Evolutionary conservation across 2,329 filamentous ascomycete genomes (phyloP), one percentile per base, ranked within the genome.

Genomic region (Trichoderma sp.): DNA sequence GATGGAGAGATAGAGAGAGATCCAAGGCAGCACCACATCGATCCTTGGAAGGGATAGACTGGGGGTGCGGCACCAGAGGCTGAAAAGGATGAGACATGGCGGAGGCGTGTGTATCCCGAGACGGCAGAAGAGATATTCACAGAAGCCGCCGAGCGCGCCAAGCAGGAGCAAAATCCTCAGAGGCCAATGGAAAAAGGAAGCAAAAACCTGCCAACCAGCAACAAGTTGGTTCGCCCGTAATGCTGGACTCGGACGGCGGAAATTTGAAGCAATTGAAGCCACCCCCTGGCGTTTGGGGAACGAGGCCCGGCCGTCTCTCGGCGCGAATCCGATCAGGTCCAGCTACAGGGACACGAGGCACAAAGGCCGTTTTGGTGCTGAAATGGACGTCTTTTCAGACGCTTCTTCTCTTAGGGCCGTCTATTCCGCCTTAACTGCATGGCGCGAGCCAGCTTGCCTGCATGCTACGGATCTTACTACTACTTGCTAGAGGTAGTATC

Each of bases 401-500:
- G 24, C 18, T 65, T 21, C 18, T 65, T 41, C 14, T 56, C 6
- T 31, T 50, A 16, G 69, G 41, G 59, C 59, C 33, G 59, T 45
- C 7, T 59, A 38, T 41, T 71, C 67, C 50, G 67, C 65, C 38
- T 62, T 60, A 27, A 50, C 31, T 71, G 65, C 71, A 75, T 76
- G 71, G 65, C 64, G 75, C 71, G 71, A 74, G 75, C 69, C 64
- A 74, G 38, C 63, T 76, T 66, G 71, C 21, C 69, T 74, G 75
- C 71, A 75, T 69, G 71, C 31, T 64, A 50, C 67, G 74, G 60
- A 72, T 75, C 74, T 66, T 63, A 21, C 60, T 63, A n/a, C 7
- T 21, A 56, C n/a, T 24, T 56, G n/a, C 50, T 56, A 53, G 45
- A 12, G 11, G 45, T 53, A 56, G 50, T 56, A 56, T 56, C 50